Percentiles rank a stretch among this genome's conserved stretches.
Evolutionary conservation across 805 yeast genomes (phyloP).

Genomic region (Ogataea sp.): DNA sequence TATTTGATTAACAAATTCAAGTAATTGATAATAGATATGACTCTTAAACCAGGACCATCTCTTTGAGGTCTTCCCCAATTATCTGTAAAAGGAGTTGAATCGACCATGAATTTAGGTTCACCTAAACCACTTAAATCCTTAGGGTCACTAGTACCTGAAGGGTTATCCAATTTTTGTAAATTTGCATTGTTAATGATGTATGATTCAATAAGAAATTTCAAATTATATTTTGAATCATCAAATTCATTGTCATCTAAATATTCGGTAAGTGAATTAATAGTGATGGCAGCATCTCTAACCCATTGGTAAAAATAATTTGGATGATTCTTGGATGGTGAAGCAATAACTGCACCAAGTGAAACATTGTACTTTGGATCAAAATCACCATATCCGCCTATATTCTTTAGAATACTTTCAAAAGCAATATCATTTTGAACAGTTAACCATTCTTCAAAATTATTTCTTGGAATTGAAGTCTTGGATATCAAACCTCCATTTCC

Average conservation of each 20-base stretch:
- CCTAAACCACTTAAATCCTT: constrained; percentile 57
- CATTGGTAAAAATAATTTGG: constrained; percentile 90
- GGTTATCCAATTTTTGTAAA: constrained; percentile 62
- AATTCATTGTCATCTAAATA: constrained; percentile 36
- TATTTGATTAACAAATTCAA: constrained; percentile 32
- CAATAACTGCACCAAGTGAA: constrained; percentile 66
- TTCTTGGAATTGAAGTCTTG: constrained; percentile 18
- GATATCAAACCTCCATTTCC: constrained; percentile 11
- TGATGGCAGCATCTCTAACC: constrained; percentile 85
- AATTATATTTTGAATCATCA: constrained; percentile 13
- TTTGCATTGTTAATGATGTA: constrained; percentile 52
- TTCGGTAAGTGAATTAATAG: constrained; percentile 57
- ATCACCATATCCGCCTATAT: constrained; percentile 43
- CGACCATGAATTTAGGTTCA: constrained; percentile 78
- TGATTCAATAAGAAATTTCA: constrained; percentile 34
- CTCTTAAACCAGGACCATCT: constrained; percentile 88
- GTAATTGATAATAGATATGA: constrained; percentile 53
- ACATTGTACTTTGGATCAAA: constrained; percentile 28
- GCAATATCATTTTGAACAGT: constrained; percentile 31
- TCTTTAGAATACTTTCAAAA: constrained; percentile 39
- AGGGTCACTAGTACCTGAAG: constrained; percentile 68
- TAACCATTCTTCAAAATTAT: constrained; percentile 43
- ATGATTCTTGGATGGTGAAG: constrained; percentile 61
- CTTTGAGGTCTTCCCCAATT: constrained; percentile 95
- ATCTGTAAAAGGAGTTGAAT: constrained; percentile 53